phyloP scores from a whole-genome alignment of 768 basidiomycete species.

The Glaciozyma martinii region DNA sequence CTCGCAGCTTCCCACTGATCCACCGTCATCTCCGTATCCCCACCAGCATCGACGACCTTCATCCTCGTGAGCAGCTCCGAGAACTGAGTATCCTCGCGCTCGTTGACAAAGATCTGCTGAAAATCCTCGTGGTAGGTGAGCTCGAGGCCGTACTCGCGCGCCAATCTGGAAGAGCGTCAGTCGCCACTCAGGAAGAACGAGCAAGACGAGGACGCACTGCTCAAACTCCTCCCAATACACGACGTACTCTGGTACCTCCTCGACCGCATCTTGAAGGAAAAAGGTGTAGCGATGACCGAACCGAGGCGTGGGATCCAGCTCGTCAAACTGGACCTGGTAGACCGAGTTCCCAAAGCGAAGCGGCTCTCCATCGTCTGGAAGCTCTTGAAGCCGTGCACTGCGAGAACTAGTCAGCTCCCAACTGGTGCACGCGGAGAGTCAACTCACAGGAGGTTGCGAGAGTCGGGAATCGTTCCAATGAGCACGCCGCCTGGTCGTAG shows the following conservation, averaged over 20 bases:
- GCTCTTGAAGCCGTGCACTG: slow-evolving; percentile 57
- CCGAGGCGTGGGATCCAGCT: slow-evolving; percentile 46
- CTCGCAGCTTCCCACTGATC: slow-evolving; percentile 99
- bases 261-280: slow-evolving; percentile 87
- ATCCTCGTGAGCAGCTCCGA: slow-evolving; percentile 73
- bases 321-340: slow-evolving; percentile 70
- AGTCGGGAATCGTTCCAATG: slow-evolving; percentile 93
- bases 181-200: not conserved
- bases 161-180: slow-evolving; percentile 51
- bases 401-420: not conserved
- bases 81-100: slow-evolving; percentile 70
- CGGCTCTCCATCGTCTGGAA: slow-evolving; percentile 58
- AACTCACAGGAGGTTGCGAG: slow-evolving; percentile 69
- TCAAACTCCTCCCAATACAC: slow-evolving; percentile 94
- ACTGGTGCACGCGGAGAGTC: not conserved
- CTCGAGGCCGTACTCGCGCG: slow-evolving; percentile 65
- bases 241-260: slow-evolving; percentile 92
- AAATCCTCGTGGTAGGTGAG: slow-evolving; percentile 78
- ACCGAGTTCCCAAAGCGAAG: slow-evolving; percentile 84
- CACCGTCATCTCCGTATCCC: slow-evolving; percentile 84
- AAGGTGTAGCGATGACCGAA: slow-evolving; percentile 94
- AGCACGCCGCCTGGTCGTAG: slow-evolving; percentile 80
- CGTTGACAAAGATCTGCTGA: slow-evolving; percentile 75
- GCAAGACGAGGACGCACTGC: slow-evolving; percentile 48
- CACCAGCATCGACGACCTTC: slow-evolving; percentile 78